A percentile compares a stretch with the other conserved stretches of the same genome.
Evolutionary conservation across 2,329 filamentous ascomycete species (phyloP).

Genomic region (Torrubiella hemipterigena): DNA sequence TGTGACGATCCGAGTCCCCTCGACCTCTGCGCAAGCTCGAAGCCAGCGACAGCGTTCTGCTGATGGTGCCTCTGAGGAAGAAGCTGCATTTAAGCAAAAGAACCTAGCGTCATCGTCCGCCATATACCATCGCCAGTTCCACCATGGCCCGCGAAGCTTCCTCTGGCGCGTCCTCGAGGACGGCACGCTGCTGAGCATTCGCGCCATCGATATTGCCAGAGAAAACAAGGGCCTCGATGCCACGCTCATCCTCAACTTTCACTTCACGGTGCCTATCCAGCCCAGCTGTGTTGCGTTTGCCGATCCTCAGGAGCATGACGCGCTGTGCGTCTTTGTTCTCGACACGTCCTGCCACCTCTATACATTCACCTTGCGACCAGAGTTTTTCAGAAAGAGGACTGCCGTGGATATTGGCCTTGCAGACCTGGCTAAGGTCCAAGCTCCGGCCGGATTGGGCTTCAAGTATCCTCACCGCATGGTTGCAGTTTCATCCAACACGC

Average conservation of each 20-base stretch:
- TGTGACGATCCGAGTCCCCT: conserved; percentile 57
- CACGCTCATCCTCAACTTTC: conserved; percentile 63
- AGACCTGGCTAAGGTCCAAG: conserved; percentile 64
- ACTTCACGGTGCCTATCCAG: conserved; percentile 62
- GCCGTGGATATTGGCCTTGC: conserved; percentile 62
- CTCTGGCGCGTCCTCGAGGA: conserved; percentile 84
- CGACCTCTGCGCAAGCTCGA: conserved; percentile 33
- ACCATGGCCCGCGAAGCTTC: conserved; percentile 70
- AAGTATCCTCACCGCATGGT: conserved; percentile 72
- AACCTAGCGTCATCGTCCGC: conserved; percentile 69
- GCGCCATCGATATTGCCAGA: conserved; percentile 69
- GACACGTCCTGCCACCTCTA: conserved; percentile 71
- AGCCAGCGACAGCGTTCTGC: conserved; percentile 24
- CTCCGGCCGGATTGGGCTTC: conserved; percentile 62
- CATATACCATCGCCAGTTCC: conserved; percentile 70
- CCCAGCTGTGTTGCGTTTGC: conserved; percentile 71
- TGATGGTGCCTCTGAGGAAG: conserved; percentile 44
- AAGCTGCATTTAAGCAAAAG: conserved; percentile 59
- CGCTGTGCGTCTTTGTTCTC: conserved; percentile 66
- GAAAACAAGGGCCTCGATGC: conserved; percentile 54
- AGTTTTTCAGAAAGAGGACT: conserved; percentile 62
- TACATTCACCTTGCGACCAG: conserved; percentile 70
- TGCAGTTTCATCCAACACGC: conserved; percentile 58
- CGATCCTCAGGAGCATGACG: conserved; percentile 67
- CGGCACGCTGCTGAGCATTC: conserved; percentile 68